A percentile compares a stretch with the other conserved stretches of the same genome.
These are phyloP conservation scores for Sporobolomyces roseus DNA, from an alignment of 768 basidiomycete species.

Conservation along the genomic window DNA sequence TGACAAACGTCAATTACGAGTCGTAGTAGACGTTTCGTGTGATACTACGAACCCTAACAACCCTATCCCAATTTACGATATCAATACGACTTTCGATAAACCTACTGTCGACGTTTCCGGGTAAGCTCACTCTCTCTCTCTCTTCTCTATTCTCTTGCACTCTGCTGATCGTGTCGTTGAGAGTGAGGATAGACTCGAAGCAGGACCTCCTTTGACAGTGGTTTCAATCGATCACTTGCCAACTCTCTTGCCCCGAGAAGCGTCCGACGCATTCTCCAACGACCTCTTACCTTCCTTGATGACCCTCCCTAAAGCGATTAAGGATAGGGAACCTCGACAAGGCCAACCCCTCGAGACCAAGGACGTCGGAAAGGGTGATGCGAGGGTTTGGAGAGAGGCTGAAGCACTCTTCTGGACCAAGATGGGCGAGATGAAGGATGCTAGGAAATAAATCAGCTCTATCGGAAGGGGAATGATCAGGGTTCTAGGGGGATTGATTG, in stretches of 20 bases:
- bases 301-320: constrained; percentile 57
- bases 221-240: constrained; percentile 97
- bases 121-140: constrained; percentile 53
- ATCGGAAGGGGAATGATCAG: no score
- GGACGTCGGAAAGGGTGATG: constrained; percentile 51
- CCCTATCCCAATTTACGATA: constrained; percentile 89
- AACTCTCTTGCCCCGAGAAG: constrained; percentile 87
- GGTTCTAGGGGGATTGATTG: no score
- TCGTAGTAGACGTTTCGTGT: constrained; percentile 96
- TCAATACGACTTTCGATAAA: constrained; percentile 89
- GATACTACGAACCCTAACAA: constrained; percentile 99
- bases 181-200: constrained; percentile 53
- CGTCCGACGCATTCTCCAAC: constrained; percentile 89
- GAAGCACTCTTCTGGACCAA: constrained; percentile 73
- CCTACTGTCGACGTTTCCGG: constrained; percentile 83
- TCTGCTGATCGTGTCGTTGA: no score
- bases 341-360: constrained; percentile 17
- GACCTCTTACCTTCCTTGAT: constrained; percentile 82
- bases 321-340: constrained; percentile 19
- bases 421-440: constrained; percentile 50
- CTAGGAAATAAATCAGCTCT: constrained; percentile 1
- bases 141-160: constrained; percentile 22
- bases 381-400: constrained; percentile 82
- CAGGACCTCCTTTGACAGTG: constrained; percentile 69
- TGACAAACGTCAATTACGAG: constrained; percentile 61